Percentiles rank a stretch among this genome's conserved stretches.
Conservation (phyloP, 768 basidiomycete species). For the Leccinum truebloodii region DNA sequence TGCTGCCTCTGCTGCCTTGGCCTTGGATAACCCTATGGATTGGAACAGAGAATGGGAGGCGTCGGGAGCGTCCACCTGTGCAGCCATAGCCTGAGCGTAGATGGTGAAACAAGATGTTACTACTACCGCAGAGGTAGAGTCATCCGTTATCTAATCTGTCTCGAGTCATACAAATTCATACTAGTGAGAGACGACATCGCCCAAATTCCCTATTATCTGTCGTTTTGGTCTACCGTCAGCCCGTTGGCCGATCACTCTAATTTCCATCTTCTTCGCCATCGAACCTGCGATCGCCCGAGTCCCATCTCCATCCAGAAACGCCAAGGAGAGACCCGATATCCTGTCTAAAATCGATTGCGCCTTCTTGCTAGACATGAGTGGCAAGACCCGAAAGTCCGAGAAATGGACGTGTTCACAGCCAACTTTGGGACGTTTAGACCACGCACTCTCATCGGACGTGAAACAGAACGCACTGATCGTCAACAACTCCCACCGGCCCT, state of each 20-base stretch:
- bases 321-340: slow-evolving; percentile 22
- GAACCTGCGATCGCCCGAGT: not conserved
- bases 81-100: slow-evolving; percentile 13
- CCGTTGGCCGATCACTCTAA: slow-evolving; percentile 21
- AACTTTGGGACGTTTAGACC: slow-evolving; percentile 15
- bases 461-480: slow-evolving; percentile 46
- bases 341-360: slow-evolving; percentile 25
- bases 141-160: slow-evolving; percentile 28
- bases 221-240: slow-evolving; percentile 27
- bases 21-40: slow-evolving; percentile 70
- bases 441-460: not conserved
- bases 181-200: slow-evolving; percentile 29
- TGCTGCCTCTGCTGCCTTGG: slow-evolving; percentile 81
- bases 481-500: slow-evolving; percentile 42
- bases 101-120: not conserved
- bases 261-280: slow-evolving; percentile 23
- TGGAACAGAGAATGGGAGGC: slow-evolving; percentile 54
- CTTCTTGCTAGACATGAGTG: slow-evolving; percentile 18
- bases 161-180: not conserved
- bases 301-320: slow-evolving; percentile 24
- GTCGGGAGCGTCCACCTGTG: slow-evolving; percentile 16
- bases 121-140: not conserved
- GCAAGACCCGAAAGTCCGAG: slow-evolving; percentile 32
- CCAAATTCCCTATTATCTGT: slow-evolving; percentile 22
- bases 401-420: slow-evolving; percentile 28